Conservation (phyloP, 75 land plant species). For the Chamaecyparis obtusa region DNA sequence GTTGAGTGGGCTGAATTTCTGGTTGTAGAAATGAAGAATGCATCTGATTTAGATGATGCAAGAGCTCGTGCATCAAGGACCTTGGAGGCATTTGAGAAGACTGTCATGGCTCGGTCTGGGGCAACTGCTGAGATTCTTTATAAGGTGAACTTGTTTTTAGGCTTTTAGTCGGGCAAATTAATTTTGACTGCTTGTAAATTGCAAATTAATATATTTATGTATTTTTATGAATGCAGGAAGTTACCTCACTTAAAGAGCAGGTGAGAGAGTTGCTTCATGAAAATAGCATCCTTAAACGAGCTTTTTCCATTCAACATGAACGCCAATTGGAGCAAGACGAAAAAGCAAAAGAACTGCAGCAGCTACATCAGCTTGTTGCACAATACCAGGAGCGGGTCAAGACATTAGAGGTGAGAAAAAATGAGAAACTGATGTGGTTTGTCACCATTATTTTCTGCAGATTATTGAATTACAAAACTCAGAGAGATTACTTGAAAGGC, state of each 20-base stretch:
- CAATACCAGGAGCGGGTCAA: conserved; percentile 90
- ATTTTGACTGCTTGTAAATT: neutral
- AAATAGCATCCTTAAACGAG: conserved; percentile 79
- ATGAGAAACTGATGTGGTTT: neutral
- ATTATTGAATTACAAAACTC: neutral
- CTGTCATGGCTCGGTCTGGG: conserved; percentile 47
- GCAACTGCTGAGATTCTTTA: conserved; percentile 30
- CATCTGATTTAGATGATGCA: conserved; percentile 83
- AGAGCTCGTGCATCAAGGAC: conserved; percentile 64
- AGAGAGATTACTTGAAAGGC: too few species aligned
- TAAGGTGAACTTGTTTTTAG: conserved; percentile 7
- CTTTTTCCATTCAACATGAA: conserved; percentile 94
- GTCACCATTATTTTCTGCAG: neutral
- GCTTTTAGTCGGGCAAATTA: neutral
- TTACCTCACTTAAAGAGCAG: conserved; percentile 67
- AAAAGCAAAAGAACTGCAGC: conserved; percentile 67
- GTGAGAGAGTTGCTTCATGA: conserved; percentile 69
- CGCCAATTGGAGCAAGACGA: conserved; percentile 81
- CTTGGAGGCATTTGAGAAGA: conserved; percentile 77
- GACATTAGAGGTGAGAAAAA: conserved; percentile 64
- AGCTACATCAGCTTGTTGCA: conserved; percentile 68
- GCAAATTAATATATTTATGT: neutral
- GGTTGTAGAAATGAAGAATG: conserved; percentile 78
- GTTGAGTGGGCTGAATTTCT: conserved; percentile 90
- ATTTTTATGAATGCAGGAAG: conserved; percentile 49